Base-by-base conservation (phyloP, 164 flowering plant genomes). In the Taxillus chinensis region DNA sequence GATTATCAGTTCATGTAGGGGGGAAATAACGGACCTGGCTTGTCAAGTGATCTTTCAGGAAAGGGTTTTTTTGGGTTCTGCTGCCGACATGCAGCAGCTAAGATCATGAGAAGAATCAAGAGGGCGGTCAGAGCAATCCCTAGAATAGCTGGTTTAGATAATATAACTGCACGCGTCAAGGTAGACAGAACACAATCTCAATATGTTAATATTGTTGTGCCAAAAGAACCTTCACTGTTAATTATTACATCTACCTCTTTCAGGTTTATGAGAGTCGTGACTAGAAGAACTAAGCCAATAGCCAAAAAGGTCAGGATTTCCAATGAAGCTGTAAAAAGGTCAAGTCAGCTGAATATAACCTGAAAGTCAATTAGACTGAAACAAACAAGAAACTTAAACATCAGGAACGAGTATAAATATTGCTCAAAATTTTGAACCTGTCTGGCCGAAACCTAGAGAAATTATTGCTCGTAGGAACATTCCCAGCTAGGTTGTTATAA, bases 71-170 rank as follows among this genome's bases (percentile, higher is more conserved):
- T 45, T 39, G 89, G 79, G 41, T 73, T 75, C 67, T 84, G 80
- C 0, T 92, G 95, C 4, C 92, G 74, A 69, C 85, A 89, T 51
- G 79, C 96, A 11, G 96, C 90, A 39, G 77, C 82, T 16, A 93
- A 68, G 66, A 93, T 89, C 89, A 90, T 79, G 66, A 93, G 91
- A 72, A 90, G 86, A 69, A 90, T 71, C 53, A 81, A 89, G 59
- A 89, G 84, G 38, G 84, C 86, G 41, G 96, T 96, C 61, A 93
- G 71, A 49, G 97, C 86, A 62, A 93, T 90, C 16, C 97, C 99
- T 15, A 90, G 71, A 46, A 93, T 90, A 8, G 96, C 95, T 53
- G 91, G 92, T 79, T 87, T 93, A 49, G 97, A 84, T n/a, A 90
- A 77, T n/a, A 85, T 46, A 39, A 77, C 99, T 90, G 95, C 81